These are phyloP conservation scores for Helicocarpus griseus DNA, from an alignment of 2,329 filamentous ascomycete species.

Conservation along the genomic window DNA sequence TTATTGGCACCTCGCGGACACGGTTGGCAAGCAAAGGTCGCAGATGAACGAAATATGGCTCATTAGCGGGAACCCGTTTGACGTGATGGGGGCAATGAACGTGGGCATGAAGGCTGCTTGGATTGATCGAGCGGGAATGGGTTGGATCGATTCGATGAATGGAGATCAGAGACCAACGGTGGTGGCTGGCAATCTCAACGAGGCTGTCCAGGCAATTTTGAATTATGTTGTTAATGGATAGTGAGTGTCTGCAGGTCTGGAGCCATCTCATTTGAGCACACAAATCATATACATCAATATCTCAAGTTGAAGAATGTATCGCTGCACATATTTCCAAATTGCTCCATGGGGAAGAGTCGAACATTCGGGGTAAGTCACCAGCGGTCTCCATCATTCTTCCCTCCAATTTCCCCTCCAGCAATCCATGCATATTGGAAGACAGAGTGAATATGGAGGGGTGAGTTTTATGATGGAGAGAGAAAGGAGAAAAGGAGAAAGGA, in stretches of 20 bases:
- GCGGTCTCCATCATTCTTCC: conserved; percentile 28
- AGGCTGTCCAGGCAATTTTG: conserved; percentile 40
- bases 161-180: conserved; percentile 43
- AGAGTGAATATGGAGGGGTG: conserved; percentile 41
- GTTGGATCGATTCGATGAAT: conserved; percentile 57
- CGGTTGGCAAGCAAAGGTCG: conserved; percentile 37
- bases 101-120: conserved; percentile 56
- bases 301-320: conserved; percentile 22
- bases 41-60: conserved; percentile 52
- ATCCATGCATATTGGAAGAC: conserved; percentile 27
- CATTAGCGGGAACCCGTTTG: conserved; percentile 64
- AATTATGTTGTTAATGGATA: conserved; percentile 9
- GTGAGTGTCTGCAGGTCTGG: background rate
- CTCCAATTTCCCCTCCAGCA: conserved; percentile 40
- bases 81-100: conserved; percentile 54
- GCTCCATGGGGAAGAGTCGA: conserved; percentile 31
- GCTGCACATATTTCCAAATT: conserved; percentile 39
- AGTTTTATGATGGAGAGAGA: conserved; percentile 32
- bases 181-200: conserved; percentile 47
- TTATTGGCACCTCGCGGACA: conserved; percentile 51
- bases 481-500: conserved; percentile 18
- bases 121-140: conserved; percentile 53
- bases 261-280: background rate
- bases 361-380: conserved; percentile 38
- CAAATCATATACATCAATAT: background rate